phyloP scores from a whole-genome alignment of 179 eudicot genomes.

The Actinidia arguta region DNA sequence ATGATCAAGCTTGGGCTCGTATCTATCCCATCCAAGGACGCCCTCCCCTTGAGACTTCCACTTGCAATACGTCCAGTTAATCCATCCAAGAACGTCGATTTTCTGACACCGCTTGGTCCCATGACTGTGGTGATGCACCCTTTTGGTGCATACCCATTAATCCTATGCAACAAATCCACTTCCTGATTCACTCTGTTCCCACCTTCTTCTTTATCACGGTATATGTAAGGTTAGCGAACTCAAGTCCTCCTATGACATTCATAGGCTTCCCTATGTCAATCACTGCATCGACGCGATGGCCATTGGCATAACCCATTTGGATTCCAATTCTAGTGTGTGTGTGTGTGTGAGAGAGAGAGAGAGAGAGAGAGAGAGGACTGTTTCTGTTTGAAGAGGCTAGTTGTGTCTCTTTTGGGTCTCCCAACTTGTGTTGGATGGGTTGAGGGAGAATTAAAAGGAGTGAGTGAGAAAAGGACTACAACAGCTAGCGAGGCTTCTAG shows the following conservation, averaged over 20 bases:
- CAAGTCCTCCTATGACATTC: constrained; percentile 45
- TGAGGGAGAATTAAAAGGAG: constrained; percentile 26
- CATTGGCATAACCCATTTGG: constrained; percentile 12
- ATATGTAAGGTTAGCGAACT: constrained; percentile 41
- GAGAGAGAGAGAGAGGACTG: no score
- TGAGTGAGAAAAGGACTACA: constrained; percentile 13
- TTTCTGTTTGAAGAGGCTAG: background rate
- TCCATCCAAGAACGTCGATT: constrained; percentile 49
- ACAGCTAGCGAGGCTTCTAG: constrained; percentile 30
- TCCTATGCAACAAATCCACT: constrained; percentile 38
- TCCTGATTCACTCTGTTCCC: constrained; percentile 39
- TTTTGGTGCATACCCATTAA: constrained; percentile 51
- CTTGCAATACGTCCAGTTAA: constrained; percentile 59
- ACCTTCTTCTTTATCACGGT: constrained; percentile 36
- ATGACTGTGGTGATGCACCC: constrained; percentile 51
- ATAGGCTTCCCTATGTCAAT: constrained; percentile 36
- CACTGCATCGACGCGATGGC: constrained; percentile 29
- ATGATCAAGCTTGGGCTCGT: constrained; percentile 47
- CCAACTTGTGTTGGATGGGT: constrained; percentile 10
- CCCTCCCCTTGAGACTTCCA: constrained; percentile 47
- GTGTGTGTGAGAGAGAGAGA: background rate
- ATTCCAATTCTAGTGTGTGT: background rate
- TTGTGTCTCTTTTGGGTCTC: constrained; percentile 16
- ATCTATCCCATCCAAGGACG: constrained; percentile 40
- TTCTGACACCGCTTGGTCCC: constrained; percentile 60